These are phyloP conservation scores for Ganoderma multipileum DNA, from an alignment of 1,284 basidiomycete species.

Conservation along the genomic window DNA sequence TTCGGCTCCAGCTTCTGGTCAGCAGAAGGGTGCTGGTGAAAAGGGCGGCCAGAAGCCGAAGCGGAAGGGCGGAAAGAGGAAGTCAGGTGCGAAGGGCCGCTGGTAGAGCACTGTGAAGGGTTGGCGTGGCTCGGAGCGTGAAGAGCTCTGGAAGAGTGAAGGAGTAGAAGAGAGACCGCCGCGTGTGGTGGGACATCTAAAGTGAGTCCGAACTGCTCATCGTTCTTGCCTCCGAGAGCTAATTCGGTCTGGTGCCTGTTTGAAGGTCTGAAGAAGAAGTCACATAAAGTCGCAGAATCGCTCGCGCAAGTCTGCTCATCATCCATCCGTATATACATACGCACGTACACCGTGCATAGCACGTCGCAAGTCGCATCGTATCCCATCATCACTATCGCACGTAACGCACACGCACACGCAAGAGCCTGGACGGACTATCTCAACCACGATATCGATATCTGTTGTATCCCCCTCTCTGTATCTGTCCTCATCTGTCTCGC, in stretches of 20 bases:
- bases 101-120: not conserved
- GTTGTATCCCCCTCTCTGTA: constrained; percentile 2
- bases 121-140: not conserved
- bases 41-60: constrained; percentile 17
- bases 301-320: not conserved
- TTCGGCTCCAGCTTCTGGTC: not conserved
- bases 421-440: constrained; percentile 2
- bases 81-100: constrained; percentile 5
- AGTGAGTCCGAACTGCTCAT: not conserved
- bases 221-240: not conserved
- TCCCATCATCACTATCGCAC: not conserved
- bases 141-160: not conserved
- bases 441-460: not conserved
- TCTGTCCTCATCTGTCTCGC: constrained; percentile 2
- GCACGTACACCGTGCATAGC: not conserved
- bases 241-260: not conserved
- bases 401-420: constrained; percentile 4
- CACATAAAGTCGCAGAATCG: not conserved
- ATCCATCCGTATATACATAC: not conserved
- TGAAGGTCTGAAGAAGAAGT: constrained; percentile 1
- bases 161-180: not conserved
- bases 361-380: constrained; percentile 6
- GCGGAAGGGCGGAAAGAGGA: constrained; percentile 23
- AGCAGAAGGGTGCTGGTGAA: constrained; percentile 16
- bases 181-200: not conserved